Evolutionary conservation across 192 early-diverging fungal species (phyloP).

Genomic region (Coemansia sp.): DNA sequence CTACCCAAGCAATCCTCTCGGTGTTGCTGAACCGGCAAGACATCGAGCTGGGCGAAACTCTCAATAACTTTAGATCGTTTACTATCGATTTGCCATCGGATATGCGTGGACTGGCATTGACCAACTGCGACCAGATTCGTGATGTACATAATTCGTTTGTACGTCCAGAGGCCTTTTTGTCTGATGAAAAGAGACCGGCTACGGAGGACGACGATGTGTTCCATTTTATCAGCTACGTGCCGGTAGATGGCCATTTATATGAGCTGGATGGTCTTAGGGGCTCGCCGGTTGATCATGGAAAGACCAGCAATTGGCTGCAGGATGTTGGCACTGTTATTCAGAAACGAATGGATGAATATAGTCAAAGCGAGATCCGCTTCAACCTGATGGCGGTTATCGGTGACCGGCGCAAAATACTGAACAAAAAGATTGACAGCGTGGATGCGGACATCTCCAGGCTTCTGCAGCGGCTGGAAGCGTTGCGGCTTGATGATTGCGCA

Average conservation of each 20-base stretch:
- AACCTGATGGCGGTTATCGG: slow-evolving; percentile 77
- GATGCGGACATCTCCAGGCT: slow-evolving; percentile 51
- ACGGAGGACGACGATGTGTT: slow-evolving; percentile 70
- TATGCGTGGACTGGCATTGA: slow-evolving; percentile 75
- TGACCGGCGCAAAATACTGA: slow-evolving; percentile 59
- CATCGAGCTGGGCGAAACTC: slow-evolving; percentile 69
- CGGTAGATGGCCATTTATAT: slow-evolving; percentile 66
- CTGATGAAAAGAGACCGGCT: slow-evolving; percentile 57
- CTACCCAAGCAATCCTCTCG: slow-evolving; percentile 80
- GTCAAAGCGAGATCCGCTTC: slow-evolving; percentile 68
- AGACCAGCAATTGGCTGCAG: slow-evolving; percentile 64
- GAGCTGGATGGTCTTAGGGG: slow-evolving; percentile 75
- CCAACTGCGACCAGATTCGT: slow-evolving; percentile 74
- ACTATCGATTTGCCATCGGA: slow-evolving; percentile 70
- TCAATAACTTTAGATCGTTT: slow-evolving; percentile 67
- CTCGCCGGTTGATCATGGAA: slow-evolving; percentile 68
- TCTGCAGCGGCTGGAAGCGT: slow-evolving; percentile 17
- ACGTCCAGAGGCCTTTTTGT: slow-evolving; percentile 71
- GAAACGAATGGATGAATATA: slow-evolving; percentile 61
- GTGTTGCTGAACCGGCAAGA: slow-evolving; percentile 63
- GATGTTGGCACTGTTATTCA: slow-evolving; percentile 66
- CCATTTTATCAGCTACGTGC: slow-evolving; percentile 78
- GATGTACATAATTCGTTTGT: slow-evolving; percentile 79
- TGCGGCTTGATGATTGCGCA: slow-evolving; percentile 44
- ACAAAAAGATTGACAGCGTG: slow-evolving; percentile 51